Base-by-base conservation (phyloP, 106 monocot species). In the Dendrobium nobile region DNA sequence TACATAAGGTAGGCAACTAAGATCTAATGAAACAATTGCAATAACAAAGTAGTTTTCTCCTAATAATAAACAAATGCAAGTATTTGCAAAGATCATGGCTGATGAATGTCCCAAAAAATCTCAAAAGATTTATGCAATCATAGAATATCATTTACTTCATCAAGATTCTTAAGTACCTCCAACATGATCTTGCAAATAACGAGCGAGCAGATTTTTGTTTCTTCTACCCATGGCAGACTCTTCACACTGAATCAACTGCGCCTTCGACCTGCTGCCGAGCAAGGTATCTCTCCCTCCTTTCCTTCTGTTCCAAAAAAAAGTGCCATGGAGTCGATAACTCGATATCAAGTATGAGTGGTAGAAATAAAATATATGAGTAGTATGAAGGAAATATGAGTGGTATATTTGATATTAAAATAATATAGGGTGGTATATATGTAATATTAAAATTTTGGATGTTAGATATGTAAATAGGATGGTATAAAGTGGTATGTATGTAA, bases 241-340 rank as follows among this genome's bases (percentile, higher is more conserved):
- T 79, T 81, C 83, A 85, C 78, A 80, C 77, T 31, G 85, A 85
- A 78, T 85, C 89, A 78, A 85, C 84, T 41, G 76, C 27, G 9
- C 67, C 82, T 79, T 84, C 85, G 56, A 90, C 84, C 84, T 89
- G 89, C 80, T 89, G 89, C 70, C 37, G 55, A 77, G 87, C 90
- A 67, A 90, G 85, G 64, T 90, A 90, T 79, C 85, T 83, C 48
- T 90, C 90, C 75, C 89, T 84, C 72, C 89, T 79, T 81, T 89
- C 89, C 64, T 89, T 89, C 89, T 89, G 73, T 3, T 68, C 19
- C 54, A 59, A 18, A 4, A 56, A 54, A 44, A 76, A 47, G 17
- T 4, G 13, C 18, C 16, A 7, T 13, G 70, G 37, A 22, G 4
- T 70, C 16, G 11, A 28, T 28, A 28, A 28, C 28, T 28, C 28